Evolutionary conservation across 306 rosid species (phyloP).

Genomic region (Dryas drummondii): DNA sequence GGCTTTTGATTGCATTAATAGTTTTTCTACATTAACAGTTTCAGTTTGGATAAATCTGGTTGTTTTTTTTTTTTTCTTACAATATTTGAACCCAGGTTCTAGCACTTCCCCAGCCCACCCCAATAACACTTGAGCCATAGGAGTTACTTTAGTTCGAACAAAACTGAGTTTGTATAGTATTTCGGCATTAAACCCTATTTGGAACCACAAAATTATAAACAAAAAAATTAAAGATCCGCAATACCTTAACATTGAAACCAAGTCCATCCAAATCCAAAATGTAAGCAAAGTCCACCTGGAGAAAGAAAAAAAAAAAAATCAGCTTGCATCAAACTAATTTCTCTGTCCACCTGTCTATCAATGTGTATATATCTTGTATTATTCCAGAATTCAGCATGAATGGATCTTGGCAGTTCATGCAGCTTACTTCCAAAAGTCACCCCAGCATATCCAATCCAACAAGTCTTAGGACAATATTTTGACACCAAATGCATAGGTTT

Average conservation of each 20-base stretch:
- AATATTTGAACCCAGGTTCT: not conserved
- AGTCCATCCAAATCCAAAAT: conserved; percentile 90
- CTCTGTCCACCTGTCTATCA: not conserved
- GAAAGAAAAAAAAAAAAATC: conserved; percentile 28
- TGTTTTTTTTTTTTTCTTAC: not conserved
- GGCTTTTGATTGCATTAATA: not conserved
- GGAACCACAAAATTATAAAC: not conserved
- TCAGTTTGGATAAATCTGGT: not conserved
- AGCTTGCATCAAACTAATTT: conserved; percentile 18
- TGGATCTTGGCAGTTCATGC: conserved; percentile 1
- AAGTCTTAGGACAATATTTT: conserved; percentile 7
- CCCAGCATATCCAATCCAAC: not conserved
- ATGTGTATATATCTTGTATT: not conserved
- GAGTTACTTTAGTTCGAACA: not conserved
- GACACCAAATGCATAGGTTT: conserved; percentile 11
- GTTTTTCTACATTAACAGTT: not conserved
- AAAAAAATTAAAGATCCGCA: not conserved
- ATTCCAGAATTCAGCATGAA: not conserved
- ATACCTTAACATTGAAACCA: conserved; percentile 91
- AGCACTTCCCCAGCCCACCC: not conserved
- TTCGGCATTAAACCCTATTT: not conserved
- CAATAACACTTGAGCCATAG: not conserved
- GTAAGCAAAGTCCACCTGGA: conserved; percentile 85
- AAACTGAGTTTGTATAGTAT: not conserved
- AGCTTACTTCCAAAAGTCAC: not conserved